A percentile compares a stretch with the other conserved stretches of the same genome.
Conservation (phyloP, 768 basidiomycete genomes). For the Kwoniella europaea region DNA sequence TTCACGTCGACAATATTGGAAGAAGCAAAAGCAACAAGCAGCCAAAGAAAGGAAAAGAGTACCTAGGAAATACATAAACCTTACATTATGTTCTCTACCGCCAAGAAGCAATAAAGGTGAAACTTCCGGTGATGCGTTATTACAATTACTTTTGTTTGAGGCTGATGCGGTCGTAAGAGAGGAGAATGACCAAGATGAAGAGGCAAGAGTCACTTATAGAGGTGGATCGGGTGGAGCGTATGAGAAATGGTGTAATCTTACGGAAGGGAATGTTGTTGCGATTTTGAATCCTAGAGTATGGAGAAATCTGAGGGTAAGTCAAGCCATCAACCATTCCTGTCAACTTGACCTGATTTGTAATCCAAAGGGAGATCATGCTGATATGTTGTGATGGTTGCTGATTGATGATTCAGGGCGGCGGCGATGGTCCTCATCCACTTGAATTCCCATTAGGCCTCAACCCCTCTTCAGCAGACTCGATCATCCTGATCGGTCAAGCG, state of each 20-base stretch:
- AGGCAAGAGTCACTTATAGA: slow-evolving; percentile 68
- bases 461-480: slow-evolving; percentile 77
- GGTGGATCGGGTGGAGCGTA: slow-evolving; percentile 94
- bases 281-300: slow-evolving; percentile 85
- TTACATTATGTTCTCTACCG: slow-evolving; percentile 66
- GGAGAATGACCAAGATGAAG: slow-evolving; percentile 64
- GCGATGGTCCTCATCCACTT: slow-evolving; percentile 70
- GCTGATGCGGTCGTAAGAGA: slow-evolving; percentile 69
- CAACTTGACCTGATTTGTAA: no score
- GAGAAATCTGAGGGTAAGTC: slow-evolving; percentile 78
- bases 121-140: slow-evolving; percentile 74
- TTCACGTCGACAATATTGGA: slow-evolving; percentile 27
- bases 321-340: background rate
- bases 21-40: slow-evolving; percentile 31
- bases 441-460: slow-evolving; percentile 84
- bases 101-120: slow-evolving; percentile 69
- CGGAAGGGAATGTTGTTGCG: slow-evolving; percentile 87
- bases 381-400: no score
- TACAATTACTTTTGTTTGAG: slow-evolving; percentile 86
- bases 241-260: slow-evolving; percentile 76
- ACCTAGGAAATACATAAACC: slow-evolving; percentile 70
- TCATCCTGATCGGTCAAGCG: slow-evolving; percentile 83
- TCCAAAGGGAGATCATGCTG: no score
- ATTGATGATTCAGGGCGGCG: slow-evolving; percentile 41
- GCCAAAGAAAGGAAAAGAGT: slow-evolving; percentile 42